These are phyloP conservation scores for Phytophthora megakarya DNA, from an alignment of 352 stramenopile genomes.

Conservation along the genomic window DNA sequence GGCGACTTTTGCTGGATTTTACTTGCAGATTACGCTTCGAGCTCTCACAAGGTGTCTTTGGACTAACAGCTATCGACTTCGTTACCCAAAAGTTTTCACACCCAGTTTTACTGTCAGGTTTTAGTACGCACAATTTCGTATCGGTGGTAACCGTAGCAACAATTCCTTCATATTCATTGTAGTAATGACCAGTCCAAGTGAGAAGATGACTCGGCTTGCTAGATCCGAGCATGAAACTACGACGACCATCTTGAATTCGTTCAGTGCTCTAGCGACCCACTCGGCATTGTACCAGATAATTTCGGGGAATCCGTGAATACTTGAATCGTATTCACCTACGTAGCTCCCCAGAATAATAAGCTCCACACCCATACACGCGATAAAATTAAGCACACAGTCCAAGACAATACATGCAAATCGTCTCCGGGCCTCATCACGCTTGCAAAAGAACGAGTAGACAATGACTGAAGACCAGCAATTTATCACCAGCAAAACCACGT, in stretches of 20 bases:
- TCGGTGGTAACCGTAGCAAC: background rate
- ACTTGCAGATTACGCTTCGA: background rate
- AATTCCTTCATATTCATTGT: constrained; percentile 32
- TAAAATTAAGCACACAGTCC: constrained; percentile 30
- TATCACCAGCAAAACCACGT: constrained; percentile 32
- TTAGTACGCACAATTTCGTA: constrained; percentile 1
- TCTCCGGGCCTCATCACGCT: constrained; percentile 12
- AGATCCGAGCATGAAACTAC: constrained; percentile 37
- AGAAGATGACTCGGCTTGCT: constrained; percentile 29
- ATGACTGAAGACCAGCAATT: constrained; percentile 35
- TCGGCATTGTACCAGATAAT: constrained; percentile 35
- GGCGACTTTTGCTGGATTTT: background rate
- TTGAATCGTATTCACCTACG: constrained; percentile 2
- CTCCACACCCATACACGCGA: constrained; percentile 28
- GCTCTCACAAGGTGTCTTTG: background rate
- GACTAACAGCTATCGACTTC: background rate
- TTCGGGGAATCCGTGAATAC: constrained; percentile 8
- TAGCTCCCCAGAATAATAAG: constrained; percentile 26
- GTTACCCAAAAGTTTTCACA: constrained; percentile 6
- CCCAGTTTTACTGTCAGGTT: background rate
- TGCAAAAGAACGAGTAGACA: constrained; percentile 24
- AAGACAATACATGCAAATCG: constrained; percentile 23
- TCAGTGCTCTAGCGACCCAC: constrained; percentile 29
- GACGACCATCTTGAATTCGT: constrained; percentile 37
- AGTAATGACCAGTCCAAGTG: constrained; percentile 22